Evolutionary conservation across 2,329 filamentous ascomycete genomes (phyloP).

Genomic region (Elsinoe perseae): DNA sequence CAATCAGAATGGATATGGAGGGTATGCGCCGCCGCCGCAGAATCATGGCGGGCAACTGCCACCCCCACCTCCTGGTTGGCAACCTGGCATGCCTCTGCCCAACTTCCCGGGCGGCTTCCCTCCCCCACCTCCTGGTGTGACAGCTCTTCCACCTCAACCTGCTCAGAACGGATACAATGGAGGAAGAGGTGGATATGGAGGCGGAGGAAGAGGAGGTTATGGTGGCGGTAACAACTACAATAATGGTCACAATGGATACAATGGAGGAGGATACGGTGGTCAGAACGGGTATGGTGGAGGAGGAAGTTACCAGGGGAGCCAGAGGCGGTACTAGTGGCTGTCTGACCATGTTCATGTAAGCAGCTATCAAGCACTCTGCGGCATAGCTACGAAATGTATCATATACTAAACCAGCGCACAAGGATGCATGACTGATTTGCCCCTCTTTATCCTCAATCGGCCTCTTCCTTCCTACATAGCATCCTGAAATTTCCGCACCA

Average conservation of each 20-base stretch:
- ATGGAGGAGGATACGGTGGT: conserved; percentile 18
- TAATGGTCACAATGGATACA: conserved; percentile 18
- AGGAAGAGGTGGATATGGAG: conserved; percentile 24
- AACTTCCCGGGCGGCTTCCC: conserved; percentile 16
- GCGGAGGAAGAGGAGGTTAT: conserved; percentile 23
- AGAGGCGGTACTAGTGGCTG: conserved; percentile 1
- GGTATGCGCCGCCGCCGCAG: conserved; percentile 22
- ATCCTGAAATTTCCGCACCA: no score
- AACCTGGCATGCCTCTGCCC: conserved; percentile 21
- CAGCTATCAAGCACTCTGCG: background rate
- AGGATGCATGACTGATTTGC: no score
- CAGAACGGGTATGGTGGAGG: conserved; percentile 17
- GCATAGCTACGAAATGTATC: background rate
- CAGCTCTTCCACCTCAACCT: conserved; percentile 19
- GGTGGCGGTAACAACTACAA: conserved; percentile 14
- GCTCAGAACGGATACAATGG: conserved; percentile 20
- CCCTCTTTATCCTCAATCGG: no score
- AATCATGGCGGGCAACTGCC: conserved; percentile 22
- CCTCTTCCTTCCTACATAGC: no score
- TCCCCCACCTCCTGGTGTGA: conserved; percentile 20
- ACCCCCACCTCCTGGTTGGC: conserved; percentile 21
- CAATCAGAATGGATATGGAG: conserved; percentile 22
- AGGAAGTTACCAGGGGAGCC: conserved; percentile 16
- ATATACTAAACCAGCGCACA: no score
- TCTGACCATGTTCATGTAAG: background rate